phyloP scores from a whole-genome alignment of 1,284 basidiomycete genomes.

The Ceratobasidium sp. region DNA sequence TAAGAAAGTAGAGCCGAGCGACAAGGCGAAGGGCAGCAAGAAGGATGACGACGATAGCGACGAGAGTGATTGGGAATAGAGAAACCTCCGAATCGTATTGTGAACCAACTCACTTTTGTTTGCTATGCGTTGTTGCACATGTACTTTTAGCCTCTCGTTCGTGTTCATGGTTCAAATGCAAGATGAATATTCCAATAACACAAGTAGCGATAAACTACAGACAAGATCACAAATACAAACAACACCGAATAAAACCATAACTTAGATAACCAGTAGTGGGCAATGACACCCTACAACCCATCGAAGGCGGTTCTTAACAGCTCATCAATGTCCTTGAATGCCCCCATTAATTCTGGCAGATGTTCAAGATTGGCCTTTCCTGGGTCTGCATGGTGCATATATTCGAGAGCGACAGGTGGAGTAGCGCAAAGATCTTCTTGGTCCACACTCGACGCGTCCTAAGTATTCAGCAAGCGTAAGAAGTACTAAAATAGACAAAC shows the following conservation, averaged over 20 bases:
- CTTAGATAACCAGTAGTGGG: neutral
- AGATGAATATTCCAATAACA: neutral
- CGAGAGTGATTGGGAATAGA: constrained; percentile 39
- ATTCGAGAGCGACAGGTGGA: constrained; percentile 4
- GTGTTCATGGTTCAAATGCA: neutral
- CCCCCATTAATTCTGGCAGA: constrained; percentile 49
- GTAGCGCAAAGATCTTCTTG: constrained; percentile 20
- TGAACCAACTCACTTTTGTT: neutral
- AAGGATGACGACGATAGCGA: constrained; percentile 41
- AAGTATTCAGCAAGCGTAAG: constrained; percentile 2
- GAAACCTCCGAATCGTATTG: too few relatives aligned
- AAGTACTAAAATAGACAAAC: neutral
- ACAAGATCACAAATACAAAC: neutral
- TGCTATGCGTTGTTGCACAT: neutral
- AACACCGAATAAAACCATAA: constrained; percentile 9
- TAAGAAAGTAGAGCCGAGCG: constrained; percentile 10
- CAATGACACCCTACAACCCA: neutral
- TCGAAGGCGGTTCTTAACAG: constrained; percentile 47
- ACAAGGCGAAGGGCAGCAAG: constrained; percentile 22
- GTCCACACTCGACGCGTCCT: constrained; percentile 35
- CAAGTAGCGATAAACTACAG: constrained; percentile 1
- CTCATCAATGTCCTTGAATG: constrained; percentile 52
- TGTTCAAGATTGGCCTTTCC: constrained; percentile 17
- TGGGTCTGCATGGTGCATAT: neutral
- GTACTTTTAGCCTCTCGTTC: neutral